Base-by-base conservation (phyloP, 768 basidiomycete species). In the Butyriboletus loyo region DNA sequence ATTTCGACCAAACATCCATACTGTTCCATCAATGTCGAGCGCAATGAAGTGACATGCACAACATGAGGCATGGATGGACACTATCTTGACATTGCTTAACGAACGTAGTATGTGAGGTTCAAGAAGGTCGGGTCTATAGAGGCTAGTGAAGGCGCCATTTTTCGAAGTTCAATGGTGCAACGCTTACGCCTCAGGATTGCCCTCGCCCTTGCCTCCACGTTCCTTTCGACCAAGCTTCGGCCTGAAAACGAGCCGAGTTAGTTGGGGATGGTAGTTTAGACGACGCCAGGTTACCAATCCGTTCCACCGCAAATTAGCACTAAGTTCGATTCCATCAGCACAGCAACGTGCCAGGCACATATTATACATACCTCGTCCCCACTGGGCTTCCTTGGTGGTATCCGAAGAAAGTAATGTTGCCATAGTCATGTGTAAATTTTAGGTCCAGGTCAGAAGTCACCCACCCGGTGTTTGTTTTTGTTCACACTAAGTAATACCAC, bases 1-100 rank as follows among this genome's bases (percentile, higher is more conserved):
- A 69, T 92, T 92, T 48, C 92, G 84, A 7, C 96, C 96, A 65
- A 95, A 91, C 60, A 98, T 70, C 86, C 92, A 94, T 9, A 93
- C 96, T 35, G 81, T 77, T 7, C 92, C 93, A 47, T 85, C 79
- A 22, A 78, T 59, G 72, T 90, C 89, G 56, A 94, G 67, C 14
- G 77, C 83, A 37, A 93, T 82, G 60, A 81, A 85, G 65, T 93
- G 89, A 64, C 88, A 92, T 7, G 82, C 82, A 10, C 74, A 79
- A 60, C 88, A 89, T 2, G 88, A 87, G 10, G 89, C 79, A 67
- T 94, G 85, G 46, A 94, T 71, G 8, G 87, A 88, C 21, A 75
- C 71, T 10, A 79, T 76, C 65, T 85, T 83, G 71, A 95, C 77
- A 67, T 95, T 94, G 66, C 83, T 78, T 30, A 98, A 75, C 1